Evolutionary conservation across 257 asterid species (phyloP), one percentile per base, ranked within the genome.

Genomic region (Nicotiana benthamiana): DNA sequence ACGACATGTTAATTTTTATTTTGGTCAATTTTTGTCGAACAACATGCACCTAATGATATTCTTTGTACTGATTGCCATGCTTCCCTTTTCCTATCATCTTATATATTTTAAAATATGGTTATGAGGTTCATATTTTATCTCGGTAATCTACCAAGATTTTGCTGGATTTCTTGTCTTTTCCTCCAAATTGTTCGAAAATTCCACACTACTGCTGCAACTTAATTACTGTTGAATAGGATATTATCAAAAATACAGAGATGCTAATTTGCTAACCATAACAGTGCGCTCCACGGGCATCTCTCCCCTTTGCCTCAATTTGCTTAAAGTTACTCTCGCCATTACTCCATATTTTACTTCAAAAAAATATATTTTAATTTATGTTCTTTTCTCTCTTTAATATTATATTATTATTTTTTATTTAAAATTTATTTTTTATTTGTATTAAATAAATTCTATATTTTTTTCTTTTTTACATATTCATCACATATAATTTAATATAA

Each of bases 11-110:
- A 43, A 27, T 20, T 11, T 70, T 40, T 13, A 20, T 13, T 70
- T 70, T 43, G 77, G 59, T 43, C 22, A 70, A 70, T 40, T 70
- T 70, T 70, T 70, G 77, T 70, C 77, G 77, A 70, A 36, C 59
- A 70, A 70, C 77, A 70, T 70, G 59, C 77, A 4, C 22, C 13
- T 43, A 70, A 70, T 43, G 36, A 70, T 70, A 70, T 30, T 63
- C 75, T 17, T 9, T 30, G 26, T 65, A 65, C 7, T 15, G 36
- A 70, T 70, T 70, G 59, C 36, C 4, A 22, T 22, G 36, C 56
- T 57, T 70, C 77, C 0, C 24, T 43, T 70, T 13, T 15, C 22
- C 59, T 70, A 22, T 43, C 36, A 70, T 18, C 59, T 43, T 43
- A 46, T 43, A 40, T 51, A 70, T 13, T 10, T 70, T 36, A 68